Conservation (phyloP, 768 basidiomycete genomes). For the Mycena vulgaris region DNA sequence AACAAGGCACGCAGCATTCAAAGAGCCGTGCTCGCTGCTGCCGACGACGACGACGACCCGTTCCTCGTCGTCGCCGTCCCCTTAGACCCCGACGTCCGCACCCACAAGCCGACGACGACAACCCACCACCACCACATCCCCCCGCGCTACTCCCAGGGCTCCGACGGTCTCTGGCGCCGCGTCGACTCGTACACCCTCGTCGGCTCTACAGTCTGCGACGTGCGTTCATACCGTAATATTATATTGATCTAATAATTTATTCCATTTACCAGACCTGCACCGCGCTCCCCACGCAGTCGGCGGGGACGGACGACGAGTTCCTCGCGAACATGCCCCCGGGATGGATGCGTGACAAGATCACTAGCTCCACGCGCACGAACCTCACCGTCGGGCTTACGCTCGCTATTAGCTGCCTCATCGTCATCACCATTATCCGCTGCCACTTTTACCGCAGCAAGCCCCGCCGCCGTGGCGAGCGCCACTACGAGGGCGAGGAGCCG, state of each 20-base stretch:
- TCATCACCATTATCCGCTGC: slow-evolving; percentile 72
- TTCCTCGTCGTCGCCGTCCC: neutral
- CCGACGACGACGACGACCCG: neutral
- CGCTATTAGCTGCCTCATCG: slow-evolving; percentile 73
- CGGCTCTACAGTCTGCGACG: slow-evolving; percentile 78
- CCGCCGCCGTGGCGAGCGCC: slow-evolving; percentile 58
- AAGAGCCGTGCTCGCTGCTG: slow-evolving; percentile 5
- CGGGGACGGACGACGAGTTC: slow-evolving; percentile 46
- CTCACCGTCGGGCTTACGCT: slow-evolving; percentile 73
- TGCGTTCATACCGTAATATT: slow-evolving; percentile 49
- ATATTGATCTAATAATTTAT: neutral
- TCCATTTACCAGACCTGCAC: slow-evolving; percentile 32
- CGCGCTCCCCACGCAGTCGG: slow-evolving; percentile 39
- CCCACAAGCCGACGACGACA: slow-evolving; percentile 21
- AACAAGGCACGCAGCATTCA: neutral
- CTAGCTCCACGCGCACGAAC: slow-evolving; percentile 53
- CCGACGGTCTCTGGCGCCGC: slow-evolving; percentile 73
- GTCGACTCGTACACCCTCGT: slow-evolving; percentile 72
- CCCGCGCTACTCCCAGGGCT: slow-evolving; percentile 65
- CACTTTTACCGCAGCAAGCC: slow-evolving; percentile 53
- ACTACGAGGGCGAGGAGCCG: slow-evolving; percentile 35
- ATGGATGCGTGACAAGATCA: slow-evolving; percentile 55
- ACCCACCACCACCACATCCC: slow-evolving; percentile 56
- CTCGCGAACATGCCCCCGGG: slow-evolving; percentile 66
- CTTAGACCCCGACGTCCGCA: neutral